Conservation (phyloP, 805 yeast species). For the Kodamaea neixiangensis region DNA sequence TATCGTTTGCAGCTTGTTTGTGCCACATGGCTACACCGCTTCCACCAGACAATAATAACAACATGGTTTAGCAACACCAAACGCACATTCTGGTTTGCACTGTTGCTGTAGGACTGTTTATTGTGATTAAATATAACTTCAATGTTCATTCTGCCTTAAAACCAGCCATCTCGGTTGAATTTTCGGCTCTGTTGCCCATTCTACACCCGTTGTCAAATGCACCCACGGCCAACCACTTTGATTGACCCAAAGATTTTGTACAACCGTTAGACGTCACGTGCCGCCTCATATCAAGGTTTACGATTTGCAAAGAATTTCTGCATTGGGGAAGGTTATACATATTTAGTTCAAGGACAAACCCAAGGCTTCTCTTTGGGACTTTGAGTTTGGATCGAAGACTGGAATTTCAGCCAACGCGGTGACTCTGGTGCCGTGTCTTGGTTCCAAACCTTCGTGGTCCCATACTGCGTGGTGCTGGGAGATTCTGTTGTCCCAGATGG, state of each 20-base stretch:
- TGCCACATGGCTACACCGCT: background rate
- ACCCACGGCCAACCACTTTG: no score
- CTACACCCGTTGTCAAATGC: background rate
- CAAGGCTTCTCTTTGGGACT: slow-evolving; percentile 54
- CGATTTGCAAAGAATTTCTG: background rate
- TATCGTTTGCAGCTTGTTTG: background rate
- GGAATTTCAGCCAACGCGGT: slow-evolving; percentile 58
- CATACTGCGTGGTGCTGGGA: slow-evolving; percentile 54
- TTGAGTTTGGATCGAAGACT: slow-evolving; percentile 49
- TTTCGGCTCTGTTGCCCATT: background rate
- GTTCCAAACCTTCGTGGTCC: slow-evolving; percentile 47
- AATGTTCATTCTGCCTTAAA: background rate
- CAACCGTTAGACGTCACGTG: background rate
- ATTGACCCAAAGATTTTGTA: background rate
- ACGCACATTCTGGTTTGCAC: background rate
- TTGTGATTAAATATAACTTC: background rate
- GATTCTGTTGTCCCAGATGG: slow-evolving; percentile 62
- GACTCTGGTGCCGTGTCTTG: slow-evolving; percentile 52
- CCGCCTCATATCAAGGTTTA: background rate
- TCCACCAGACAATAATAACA: background rate
- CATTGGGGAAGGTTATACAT: background rate
- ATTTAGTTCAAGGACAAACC: slow-evolving; percentile 33
- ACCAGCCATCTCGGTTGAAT: background rate
- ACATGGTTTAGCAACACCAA: background rate
- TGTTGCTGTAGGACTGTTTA: background rate